These are phyloP conservation scores for Tolypocladium pustulatum DNA, from an alignment of 2,329 filamentous ascomycete species.

Conservation along the genomic window DNA sequence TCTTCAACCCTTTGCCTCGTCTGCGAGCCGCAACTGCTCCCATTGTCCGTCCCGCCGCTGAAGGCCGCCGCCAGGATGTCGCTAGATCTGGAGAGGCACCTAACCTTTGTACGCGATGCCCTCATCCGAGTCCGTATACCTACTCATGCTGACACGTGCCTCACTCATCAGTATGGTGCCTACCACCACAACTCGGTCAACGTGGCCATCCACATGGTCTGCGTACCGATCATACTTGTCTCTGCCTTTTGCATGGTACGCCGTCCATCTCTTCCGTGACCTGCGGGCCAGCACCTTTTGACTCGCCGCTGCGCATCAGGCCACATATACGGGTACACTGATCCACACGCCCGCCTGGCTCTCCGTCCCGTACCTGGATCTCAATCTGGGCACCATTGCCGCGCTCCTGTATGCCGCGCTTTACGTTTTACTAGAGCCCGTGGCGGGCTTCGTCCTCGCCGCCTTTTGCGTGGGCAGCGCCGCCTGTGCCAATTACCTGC, in stretches of 20 bases:
- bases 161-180: slow-evolving; percentile 61
- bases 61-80: slow-evolving; percentile 35
- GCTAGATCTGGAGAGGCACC: slow-evolving; percentile 71
- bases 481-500: slow-evolving; percentile 65
- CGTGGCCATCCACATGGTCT: slow-evolving; percentile 67
- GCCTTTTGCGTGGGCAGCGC: slow-evolving; percentile 66
- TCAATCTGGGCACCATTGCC: slow-evolving; percentile 55
- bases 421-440: slow-evolving; percentile 88
- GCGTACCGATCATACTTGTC: slow-evolving; percentile 66
- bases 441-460: slow-evolving; percentile 71
- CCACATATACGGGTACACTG: slow-evolving; percentile 51
- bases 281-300: neutral
- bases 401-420: slow-evolving; percentile 63
- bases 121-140: neutral
- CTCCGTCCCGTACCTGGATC: slow-evolving; percentile 54
- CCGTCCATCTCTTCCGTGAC: slow-evolving; percentile 4
- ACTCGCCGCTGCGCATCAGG: slow-evolving; percentile 26
- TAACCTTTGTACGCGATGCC: slow-evolving; percentile 53
- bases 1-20: neutral
- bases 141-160: neutral
- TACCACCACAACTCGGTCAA: slow-evolving; percentile 76
- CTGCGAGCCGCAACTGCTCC: neutral
- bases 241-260: slow-evolving; percentile 63
- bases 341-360: slow-evolving; percentile 57
- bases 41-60: neutral